Evolutionary conservation across 257 asterid species (phyloP).

Genomic region (Solanum virginianum): DNA sequence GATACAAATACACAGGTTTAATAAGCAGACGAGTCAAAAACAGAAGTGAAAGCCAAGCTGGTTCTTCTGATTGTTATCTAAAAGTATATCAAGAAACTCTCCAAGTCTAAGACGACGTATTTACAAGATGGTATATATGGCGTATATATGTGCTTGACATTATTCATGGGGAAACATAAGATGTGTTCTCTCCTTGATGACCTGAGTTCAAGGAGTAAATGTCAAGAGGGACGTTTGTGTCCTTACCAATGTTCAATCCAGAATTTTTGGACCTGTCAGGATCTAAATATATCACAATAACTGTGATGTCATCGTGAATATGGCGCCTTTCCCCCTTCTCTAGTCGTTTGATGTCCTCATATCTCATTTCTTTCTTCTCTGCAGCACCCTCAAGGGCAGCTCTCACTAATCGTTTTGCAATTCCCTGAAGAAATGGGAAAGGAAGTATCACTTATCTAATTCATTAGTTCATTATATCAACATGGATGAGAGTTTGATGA

Average conservation of each 20-base stretch:
- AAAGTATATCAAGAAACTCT: background rate
- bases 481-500: background rate
- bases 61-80: background rate
- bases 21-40: background rate
- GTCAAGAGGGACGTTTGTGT: slow-evolving; percentile 20
- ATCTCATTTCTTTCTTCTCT: slow-evolving; percentile 26
- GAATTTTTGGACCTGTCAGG: background rate
- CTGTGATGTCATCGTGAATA: slow-evolving; percentile 30
- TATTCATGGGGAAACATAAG: slow-evolving; percentile 8
- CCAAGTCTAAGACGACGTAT: background rate
- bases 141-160: background rate
- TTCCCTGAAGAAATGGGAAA: slow-evolving; percentile 15
- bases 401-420: slow-evolving; percentile 26
- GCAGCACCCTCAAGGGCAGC: slow-evolving; percentile 32
- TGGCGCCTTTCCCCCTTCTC: slow-evolving; percentile 25
- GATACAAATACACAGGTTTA: background rate
- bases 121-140: background rate
- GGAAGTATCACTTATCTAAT: background rate
- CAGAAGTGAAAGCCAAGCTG: background rate
- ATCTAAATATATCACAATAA: slow-evolving; percentile 24
- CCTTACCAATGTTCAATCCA: background rate
- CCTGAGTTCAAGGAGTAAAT: slow-evolving; percentile 22
- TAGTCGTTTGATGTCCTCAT: slow-evolving; percentile 18
- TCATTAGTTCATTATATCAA: background rate
- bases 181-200: background rate